Evolutionary conservation across 257 asterid genomes (phyloP).

Genomic region (Fraxinus cuspidata): DNA sequence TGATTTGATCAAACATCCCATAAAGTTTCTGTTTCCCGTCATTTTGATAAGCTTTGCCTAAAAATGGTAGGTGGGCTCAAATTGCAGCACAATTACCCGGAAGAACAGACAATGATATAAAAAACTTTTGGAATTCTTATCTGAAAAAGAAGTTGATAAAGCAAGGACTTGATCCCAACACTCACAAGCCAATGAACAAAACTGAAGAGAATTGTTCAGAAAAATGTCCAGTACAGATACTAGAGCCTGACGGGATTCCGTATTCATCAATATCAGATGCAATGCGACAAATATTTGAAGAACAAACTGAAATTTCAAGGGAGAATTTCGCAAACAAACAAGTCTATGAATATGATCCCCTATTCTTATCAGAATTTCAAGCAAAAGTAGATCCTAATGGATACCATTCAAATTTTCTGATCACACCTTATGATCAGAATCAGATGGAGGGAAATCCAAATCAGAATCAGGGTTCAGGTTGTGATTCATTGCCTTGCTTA

Average conservation of each 20-base stretch:
- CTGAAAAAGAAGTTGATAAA: slow-evolving; percentile 74
- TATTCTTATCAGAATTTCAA: slow-evolving; percentile 59
- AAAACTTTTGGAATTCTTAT: slow-evolving; percentile 79
- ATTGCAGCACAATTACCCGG: slow-evolving; percentile 82
- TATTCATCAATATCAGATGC: slow-evolving; percentile 29
- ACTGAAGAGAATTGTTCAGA: slow-evolving; percentile 15
- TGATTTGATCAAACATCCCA: neutral
- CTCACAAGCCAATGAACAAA: slow-evolving; percentile 55
- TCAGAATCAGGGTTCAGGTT: slow-evolving; percentile 28
- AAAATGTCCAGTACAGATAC: slow-evolving; percentile 23
- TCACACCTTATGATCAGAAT: slow-evolving; percentile 32
- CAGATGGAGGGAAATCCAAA: slow-evolving; percentile 9
- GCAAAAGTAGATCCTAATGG: slow-evolving; percentile 41
- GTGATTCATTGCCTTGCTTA: slow-evolving; percentile 43
- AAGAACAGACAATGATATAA: slow-evolving; percentile 88
- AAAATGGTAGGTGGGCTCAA: slow-evolving; percentile 76
- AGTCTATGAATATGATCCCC: slow-evolving; percentile 50
- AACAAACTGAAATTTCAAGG: slow-evolving; percentile 27
- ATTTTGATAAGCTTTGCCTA: neutral
- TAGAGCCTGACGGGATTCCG: slow-evolving; percentile 34
- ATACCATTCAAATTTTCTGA: slow-evolving; percentile 27
- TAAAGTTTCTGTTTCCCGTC: neutral
- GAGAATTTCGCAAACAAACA: slow-evolving; percentile 35
- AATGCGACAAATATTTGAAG: slow-evolving; percentile 24
- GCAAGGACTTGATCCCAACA: slow-evolving; percentile 82